Conservation (phyloP, 169 alveolate species). For the Amoebophrya sp. region DNA sequence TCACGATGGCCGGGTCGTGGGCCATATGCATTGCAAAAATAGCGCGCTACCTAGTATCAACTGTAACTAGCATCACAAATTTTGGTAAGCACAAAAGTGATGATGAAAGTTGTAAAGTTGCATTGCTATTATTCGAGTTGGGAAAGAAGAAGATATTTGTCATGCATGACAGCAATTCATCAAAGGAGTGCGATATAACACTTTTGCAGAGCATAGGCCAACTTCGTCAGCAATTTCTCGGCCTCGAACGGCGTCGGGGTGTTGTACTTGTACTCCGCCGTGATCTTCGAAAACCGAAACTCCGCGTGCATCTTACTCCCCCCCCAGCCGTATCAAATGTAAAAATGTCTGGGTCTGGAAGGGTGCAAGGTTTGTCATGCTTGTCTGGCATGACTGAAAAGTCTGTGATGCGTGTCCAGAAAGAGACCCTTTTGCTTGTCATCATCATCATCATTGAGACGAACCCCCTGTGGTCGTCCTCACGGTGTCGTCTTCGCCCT, state of each 20-base stretch:
- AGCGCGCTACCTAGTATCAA: neutral
- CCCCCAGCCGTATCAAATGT: neutral
- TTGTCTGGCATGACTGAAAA: too few relatives aligned
- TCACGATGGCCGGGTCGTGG: slow-evolving; percentile 44
- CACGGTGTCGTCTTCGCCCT: too few relatives aligned
- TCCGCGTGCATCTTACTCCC: neutral
- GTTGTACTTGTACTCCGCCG: slow-evolving; percentile 48
- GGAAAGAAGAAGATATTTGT: neutral
- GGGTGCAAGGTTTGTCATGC: too few relatives aligned
- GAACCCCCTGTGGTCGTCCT: too few relatives aligned
- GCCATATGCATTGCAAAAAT: slow-evolving; percentile 13
- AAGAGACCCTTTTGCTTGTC: too few relatives aligned
- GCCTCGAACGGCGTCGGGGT: slow-evolving; percentile 49
- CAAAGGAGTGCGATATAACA: neutral
- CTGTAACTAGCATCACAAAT: neutral
- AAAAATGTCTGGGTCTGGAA: too few relatives aligned
- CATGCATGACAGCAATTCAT: neutral
- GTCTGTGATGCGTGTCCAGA: too few relatives aligned
- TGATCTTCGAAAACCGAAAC: neutral
- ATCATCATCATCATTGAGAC: too few relatives aligned
- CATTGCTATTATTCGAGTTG: neutral
- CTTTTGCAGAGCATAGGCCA: neutral
- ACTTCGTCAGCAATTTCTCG: neutral
- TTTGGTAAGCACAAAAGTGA: neutral
- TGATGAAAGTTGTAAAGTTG: neutral